Evolutionary conservation across 2,329 filamentous ascomycete species (phyloP), one percentile per base, ranked within the genome.

Genomic region (Fusarium denticulatum): DNA sequence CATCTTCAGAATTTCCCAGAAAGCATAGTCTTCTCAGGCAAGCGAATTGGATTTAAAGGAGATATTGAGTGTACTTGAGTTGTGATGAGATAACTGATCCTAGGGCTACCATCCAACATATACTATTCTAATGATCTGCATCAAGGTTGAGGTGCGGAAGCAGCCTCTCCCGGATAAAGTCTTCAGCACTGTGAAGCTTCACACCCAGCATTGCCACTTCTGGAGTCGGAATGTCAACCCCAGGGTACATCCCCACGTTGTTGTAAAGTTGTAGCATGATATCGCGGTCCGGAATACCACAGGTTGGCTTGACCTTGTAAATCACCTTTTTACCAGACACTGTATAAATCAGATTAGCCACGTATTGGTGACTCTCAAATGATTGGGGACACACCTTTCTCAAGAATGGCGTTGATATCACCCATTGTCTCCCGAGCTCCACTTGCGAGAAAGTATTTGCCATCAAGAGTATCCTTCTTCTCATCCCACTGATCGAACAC

Each of bases 381-480:
- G 3, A 11, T n/a, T 10, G 24, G 3, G 42, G 5, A 34, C 64
- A 7, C 20, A 64, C 67, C 59, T 20, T 50, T 70, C 15, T 70
- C 67, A 26, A 70, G 59, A 9, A 60, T 14, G 7, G 64, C 36
- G 12, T 70, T 70, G 37, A 70, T 70, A 12, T 70, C 42, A 13
- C 64, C 64, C 67, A 70, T 70, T 7, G 67, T 70, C n/a, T 70
- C 67, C 5, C 67, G 67, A 2, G 67, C 67, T 16, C 67, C 64
- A 15, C 67, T 70, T 24, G 67, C 64, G 5, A 70, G 67, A 37
- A 70, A 70, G 37, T 70, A 70, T 28, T 60, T 56, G 1, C 67
- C 67, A 11, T 70, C 64, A 26, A 70, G 64, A 20, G 15, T 60
- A 18, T 40, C 43, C 22, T 50, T 60, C 22, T 68, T 68, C 7